Evolutionary conservation across 129 eudicot species (phyloP).

Genomic region (Helianthus annuus): DNA sequence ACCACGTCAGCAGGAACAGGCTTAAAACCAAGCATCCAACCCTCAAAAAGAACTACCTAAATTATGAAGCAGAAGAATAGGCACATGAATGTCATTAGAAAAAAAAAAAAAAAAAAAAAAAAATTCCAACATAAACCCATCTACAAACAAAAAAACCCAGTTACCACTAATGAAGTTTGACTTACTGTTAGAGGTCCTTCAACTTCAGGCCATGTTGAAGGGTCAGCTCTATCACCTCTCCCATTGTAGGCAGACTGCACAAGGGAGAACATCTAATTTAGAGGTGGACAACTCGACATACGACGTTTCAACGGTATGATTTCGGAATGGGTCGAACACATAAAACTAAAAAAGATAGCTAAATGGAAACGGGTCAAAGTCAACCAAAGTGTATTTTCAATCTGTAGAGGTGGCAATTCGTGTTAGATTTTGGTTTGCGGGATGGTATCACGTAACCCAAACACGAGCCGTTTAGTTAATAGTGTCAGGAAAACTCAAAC

Average conservation of each 20-base stretch:
- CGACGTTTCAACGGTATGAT: too few relatives aligned
- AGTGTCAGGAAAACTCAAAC: background rate
- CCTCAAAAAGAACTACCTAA: slow-evolving; percentile 83
- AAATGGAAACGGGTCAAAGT: background rate
- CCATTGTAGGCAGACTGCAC: slow-evolving; percentile 88
- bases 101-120: background rate
- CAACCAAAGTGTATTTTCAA: background rate
- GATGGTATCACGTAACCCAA: background rate
- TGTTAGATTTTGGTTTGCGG: background rate
- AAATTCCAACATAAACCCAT: background rate
- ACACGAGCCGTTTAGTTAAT: background rate
- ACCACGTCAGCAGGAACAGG: slow-evolving; percentile 67
- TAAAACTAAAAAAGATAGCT: background rate
- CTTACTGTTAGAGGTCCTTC: slow-evolving; percentile 92
- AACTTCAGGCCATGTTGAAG: slow-evolving; percentile 91
- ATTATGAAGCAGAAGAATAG: slow-evolving; percentile 6
- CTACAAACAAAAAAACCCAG: background rate
- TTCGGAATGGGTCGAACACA: background rate
- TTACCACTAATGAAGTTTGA: slow-evolving; percentile 17
- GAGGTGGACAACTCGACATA: background rate
- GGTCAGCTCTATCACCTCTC: slow-evolving; percentile 92
- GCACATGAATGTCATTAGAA: slow-evolving; percentile 1
- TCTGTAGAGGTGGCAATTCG: background rate
- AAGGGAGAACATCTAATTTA: background rate
- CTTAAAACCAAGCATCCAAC: slow-evolving; percentile 99